A percentile compares a stretch with the other conserved stretches of the same genome.
Conservation (phyloP, 768 basidiomycete species). For the Sporobolomyces pararoseus region DNA sequence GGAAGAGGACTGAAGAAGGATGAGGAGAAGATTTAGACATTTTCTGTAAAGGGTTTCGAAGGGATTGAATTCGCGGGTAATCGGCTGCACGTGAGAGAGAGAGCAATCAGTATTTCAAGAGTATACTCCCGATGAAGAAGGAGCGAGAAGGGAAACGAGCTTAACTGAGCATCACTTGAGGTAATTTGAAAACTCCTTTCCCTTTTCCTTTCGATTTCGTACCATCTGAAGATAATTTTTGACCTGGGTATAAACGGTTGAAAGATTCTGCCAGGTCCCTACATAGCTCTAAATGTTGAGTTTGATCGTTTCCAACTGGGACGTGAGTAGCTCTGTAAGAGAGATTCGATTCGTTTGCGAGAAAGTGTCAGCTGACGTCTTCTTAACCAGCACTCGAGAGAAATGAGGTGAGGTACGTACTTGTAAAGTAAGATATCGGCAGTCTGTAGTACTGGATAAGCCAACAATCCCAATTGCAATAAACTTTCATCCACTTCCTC, state of each 20-base stretch:
- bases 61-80: conserved; percentile 75
- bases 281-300: conserved; percentile 84
- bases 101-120: not conserved
- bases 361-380: not conserved
- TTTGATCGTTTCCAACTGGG: conserved; percentile 94
- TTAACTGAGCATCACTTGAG: conserved; percentile 70
- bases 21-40: conserved; percentile 94
- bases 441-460: conserved; percentile 88
- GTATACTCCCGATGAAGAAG: not conserved
- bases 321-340: conserved; percentile 74
- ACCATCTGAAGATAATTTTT: not conserved
- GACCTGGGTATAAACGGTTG: conserved; percentile 61
- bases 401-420: conserved; percentile 52
- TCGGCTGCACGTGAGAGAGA: conserved; percentile 57
- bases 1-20: conserved; percentile 71
- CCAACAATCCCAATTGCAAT: conserved; percentile 79
- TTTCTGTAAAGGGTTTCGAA: conserved; percentile 77
- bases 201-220: conserved; percentile 43
- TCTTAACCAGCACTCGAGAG: too few relatives aligned
- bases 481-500: conserved; percentile 75
- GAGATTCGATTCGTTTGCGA: not conserved
- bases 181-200: conserved; percentile 65
- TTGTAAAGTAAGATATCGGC: conserved; percentile 85
- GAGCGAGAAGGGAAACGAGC: conserved; percentile 21
- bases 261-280: conserved; percentile 79